Base-by-base conservation (phyloP, 345 rosid species). In the Salix purpurea region DNA sequence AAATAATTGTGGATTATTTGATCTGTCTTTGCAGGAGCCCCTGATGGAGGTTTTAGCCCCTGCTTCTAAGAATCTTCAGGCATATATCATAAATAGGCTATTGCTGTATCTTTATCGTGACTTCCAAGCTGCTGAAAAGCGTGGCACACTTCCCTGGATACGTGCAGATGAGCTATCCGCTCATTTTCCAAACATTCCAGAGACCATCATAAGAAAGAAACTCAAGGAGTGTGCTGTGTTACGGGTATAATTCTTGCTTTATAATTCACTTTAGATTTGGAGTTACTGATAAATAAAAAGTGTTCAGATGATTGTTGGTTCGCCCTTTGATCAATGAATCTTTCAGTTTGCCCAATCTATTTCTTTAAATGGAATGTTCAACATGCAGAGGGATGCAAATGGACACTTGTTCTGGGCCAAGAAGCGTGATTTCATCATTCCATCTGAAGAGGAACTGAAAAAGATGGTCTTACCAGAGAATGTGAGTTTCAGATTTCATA, bases 1-100 rank as follows among this genome's bases (percentile, higher is more conserved):
- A 0, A 40, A 42, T 19, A 18, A 70, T 32, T 74, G 65, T 58
- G 21, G 18, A 54, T 70, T 66, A 24, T 15, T 50, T 65, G 24
- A 48, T 61, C 26, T 30, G 72, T 71, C 78, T 74, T 82, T 80
- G 78, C 85, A 96, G 98, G 99, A 92, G 84, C 99, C 98, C 68
- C 91, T 91, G 61, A 87, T 89, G 94, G 98, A 93, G 87, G 98
- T 93, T 48, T 90, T 92, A 81, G 82, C 99, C 74, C 98, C 97
- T 75, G 90, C 84, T 77, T 87, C 93, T 42, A 96, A 96, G 87
- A 90, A 85, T 84, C 89, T 91, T 80, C 97, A 89, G 84, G 77
- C 88, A 56, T 93, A 90, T 83, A 81, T 85, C 79, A 79, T 88
- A 87, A 91, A 93, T 77, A 86, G 91, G 85, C 82, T 92, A 85